Conservation (phyloP, 352 stramenopile species). For the Thalassiosira livingstoniorum region DNA sequence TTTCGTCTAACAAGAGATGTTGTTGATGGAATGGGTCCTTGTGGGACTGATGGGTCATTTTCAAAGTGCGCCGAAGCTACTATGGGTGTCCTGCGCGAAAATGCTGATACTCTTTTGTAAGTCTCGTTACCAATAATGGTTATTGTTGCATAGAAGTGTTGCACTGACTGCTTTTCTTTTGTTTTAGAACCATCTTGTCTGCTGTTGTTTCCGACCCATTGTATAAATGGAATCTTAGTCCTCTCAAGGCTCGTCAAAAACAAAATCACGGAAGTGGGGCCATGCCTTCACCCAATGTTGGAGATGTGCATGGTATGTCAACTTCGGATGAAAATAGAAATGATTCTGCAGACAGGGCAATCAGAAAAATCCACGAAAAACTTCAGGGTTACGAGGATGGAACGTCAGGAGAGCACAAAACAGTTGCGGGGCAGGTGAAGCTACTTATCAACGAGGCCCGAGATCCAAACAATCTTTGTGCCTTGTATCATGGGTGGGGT, state of each 20-base stretch:
- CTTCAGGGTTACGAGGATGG: slow-evolving; percentile 98
- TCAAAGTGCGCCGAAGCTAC: slow-evolving; percentile 93
- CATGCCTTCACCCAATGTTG: slow-evolving; percentile 17
- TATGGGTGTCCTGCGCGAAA: slow-evolving; percentile 91
- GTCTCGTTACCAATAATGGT: too few species aligned
- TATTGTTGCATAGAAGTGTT: too few species aligned
- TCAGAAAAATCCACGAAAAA: slow-evolving; percentile 98
- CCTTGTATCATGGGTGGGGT: slow-evolving; percentile 95
- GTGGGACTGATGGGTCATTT: slow-evolving; percentile 96
- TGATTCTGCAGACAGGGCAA: slow-evolving; percentile 91
- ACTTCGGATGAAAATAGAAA: slow-evolving; percentile 76
- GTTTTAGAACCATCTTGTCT: slow-evolving; percentile 99
- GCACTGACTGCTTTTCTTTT: too few species aligned
- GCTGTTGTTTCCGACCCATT: slow-evolving; percentile 99
- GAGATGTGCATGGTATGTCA: too few species aligned
- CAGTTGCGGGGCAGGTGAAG: slow-evolving; percentile 98
- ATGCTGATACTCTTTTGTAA: slow-evolving; percentile 92
- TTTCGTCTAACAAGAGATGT: slow-evolving; percentile 99
- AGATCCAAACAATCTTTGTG: slow-evolving; percentile 95
- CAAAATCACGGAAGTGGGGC: slow-evolving; percentile 62
- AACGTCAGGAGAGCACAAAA: slow-evolving; percentile 93
- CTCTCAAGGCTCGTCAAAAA: slow-evolving; percentile 88
- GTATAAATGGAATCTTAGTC: slow-evolving; percentile 96
- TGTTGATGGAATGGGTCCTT: slow-evolving; percentile 99
- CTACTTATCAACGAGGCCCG: slow-evolving; percentile 96